Evolutionary conservation across 352 stramenopile genomes (phyloP).

Genomic region (Pythium plurisporium): DNA sequence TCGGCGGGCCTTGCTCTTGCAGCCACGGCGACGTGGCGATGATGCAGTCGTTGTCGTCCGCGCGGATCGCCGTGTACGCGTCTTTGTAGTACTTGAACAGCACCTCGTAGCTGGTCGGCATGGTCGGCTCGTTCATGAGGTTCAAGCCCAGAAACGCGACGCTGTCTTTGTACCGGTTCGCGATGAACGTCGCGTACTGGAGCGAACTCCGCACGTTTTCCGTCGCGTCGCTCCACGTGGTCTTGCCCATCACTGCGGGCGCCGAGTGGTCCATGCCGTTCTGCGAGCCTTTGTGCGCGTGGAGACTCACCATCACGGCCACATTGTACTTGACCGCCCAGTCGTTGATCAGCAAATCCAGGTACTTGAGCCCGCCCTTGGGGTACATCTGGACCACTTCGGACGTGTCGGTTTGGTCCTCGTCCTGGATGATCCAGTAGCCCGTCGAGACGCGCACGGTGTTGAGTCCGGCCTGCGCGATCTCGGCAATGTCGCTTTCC

Average conservation of each 20-base stretch:
- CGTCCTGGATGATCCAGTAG: slow-evolving; percentile 70
- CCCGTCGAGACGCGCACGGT: slow-evolving; percentile 72
- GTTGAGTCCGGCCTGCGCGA: slow-evolving; percentile 59
- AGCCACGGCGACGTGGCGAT: slow-evolving; percentile 45
- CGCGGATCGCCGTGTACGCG: slow-evolving; percentile 46
- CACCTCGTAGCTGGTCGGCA: slow-evolving; percentile 30
- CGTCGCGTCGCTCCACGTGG: slow-evolving; percentile 32
- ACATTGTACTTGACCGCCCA: slow-evolving; percentile 66
- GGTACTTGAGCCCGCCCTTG: slow-evolving; percentile 40
- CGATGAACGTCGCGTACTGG: slow-evolving; percentile 42
- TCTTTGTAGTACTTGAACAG: slow-evolving; percentile 51
- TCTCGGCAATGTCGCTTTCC: slow-evolving; percentile 55
- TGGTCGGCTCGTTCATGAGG: slow-evolving; percentile 72
- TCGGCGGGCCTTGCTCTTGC: slow-evolving; percentile 33
- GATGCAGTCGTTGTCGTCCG: slow-evolving; percentile 49
- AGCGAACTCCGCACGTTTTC: slow-evolving; percentile 64
- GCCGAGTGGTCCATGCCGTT: slow-evolving; percentile 76
- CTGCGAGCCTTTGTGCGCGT: slow-evolving; percentile 66
- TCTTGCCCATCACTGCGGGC: slow-evolving; percentile 23
- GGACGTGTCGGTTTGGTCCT: slow-evolving; percentile 16
- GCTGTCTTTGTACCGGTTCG: slow-evolving; percentile 35
- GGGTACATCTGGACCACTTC: slow-evolving; percentile 36
- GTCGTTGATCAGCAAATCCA: slow-evolving; percentile 75
- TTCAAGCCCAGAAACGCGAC: slow-evolving; percentile 60
- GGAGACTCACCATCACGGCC: slow-evolving; percentile 72